Evolutionary conservation across 768 basidiomycete species (phyloP).

Genomic region (Tulasnella sp.): DNA sequence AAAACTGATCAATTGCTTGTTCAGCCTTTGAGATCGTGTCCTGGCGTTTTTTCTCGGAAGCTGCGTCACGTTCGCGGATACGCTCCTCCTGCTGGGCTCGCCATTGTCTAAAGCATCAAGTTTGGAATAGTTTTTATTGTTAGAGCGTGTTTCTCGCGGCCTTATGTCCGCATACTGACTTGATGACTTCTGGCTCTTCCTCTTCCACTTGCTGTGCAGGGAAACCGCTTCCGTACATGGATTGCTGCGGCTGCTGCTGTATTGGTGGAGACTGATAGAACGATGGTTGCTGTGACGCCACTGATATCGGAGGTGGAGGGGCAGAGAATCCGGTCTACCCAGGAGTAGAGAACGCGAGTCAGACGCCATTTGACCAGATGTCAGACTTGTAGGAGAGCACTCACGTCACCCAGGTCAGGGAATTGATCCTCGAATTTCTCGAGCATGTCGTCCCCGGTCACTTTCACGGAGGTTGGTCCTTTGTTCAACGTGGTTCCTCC

Average conservation of each 20-base stretch:
- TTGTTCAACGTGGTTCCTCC: constrained; percentile 42
- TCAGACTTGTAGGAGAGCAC: constrained; percentile 16
- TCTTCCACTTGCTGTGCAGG: constrained; percentile 68
- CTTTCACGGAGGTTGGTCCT: constrained; percentile 62
- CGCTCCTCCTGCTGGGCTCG: constrained; percentile 82
- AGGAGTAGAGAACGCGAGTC: not conserved
- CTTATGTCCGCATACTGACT: constrained; percentile 51
- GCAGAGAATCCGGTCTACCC: constrained; percentile 15
- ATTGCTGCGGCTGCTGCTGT: constrained; percentile 34
- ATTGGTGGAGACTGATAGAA: constrained; percentile 34
- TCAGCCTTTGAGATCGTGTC: constrained; percentile 86
- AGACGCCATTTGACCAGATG: constrained; percentile 42
- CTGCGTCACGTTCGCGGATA: constrained; percentile 81
- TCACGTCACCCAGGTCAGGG: constrained; percentile 65
- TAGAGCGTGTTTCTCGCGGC: not conserved
- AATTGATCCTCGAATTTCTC: constrained; percentile 86
- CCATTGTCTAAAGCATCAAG: constrained; percentile 67
- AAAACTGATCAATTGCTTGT: constrained; percentile 85
- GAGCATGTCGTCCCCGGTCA: constrained; percentile 84
- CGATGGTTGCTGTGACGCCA: constrained; percentile 5
- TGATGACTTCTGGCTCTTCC: constrained; percentile 86
- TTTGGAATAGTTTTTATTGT: not conserved
- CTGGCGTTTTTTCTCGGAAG: constrained; percentile 72
- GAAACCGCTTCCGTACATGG: constrained; percentile 45
- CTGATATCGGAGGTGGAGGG: not conserved